Conservation (phyloP, 148 eudicot genomes). For the Rhododendron vialii region DNA sequence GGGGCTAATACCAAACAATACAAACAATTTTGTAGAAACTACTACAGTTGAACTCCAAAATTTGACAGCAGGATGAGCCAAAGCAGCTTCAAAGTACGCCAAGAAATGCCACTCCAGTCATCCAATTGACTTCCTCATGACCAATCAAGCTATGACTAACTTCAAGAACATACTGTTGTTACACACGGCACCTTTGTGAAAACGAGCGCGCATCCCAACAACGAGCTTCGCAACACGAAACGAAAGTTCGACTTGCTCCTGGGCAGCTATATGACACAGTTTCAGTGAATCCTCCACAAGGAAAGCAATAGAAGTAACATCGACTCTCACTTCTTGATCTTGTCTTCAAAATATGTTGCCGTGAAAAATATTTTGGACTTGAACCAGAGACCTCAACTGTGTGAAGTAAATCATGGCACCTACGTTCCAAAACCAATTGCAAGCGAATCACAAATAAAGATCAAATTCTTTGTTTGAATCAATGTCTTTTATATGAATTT, state of each 20-base stretch:
- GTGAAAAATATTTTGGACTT: background rate
- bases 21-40: background rate
- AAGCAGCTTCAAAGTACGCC: background rate
- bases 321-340: background rate
- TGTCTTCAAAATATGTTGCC: background rate
- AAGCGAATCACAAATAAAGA: background rate
- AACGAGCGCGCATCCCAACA: background rate
- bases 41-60: background rate
- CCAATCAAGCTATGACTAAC: background rate
- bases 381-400: background rate
- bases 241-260: too few species aligned
- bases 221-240: too few species aligned
- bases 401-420: background rate
- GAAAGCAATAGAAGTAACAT: background rate
- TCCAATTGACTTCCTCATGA: background rate
- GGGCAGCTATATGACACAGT: too few species aligned
- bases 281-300: too few species aligned
- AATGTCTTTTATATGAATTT: background rate
- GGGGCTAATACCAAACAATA: background rate
- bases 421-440: background rate
- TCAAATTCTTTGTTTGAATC: background rate
- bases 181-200: background rate
- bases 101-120: background rate
- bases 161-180: background rate
- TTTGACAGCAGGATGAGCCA: background rate